Evolutionary conservation across 2,329 filamentous ascomycete genomes (phyloP).

Genomic region (Pezicula carpinea): DNA sequence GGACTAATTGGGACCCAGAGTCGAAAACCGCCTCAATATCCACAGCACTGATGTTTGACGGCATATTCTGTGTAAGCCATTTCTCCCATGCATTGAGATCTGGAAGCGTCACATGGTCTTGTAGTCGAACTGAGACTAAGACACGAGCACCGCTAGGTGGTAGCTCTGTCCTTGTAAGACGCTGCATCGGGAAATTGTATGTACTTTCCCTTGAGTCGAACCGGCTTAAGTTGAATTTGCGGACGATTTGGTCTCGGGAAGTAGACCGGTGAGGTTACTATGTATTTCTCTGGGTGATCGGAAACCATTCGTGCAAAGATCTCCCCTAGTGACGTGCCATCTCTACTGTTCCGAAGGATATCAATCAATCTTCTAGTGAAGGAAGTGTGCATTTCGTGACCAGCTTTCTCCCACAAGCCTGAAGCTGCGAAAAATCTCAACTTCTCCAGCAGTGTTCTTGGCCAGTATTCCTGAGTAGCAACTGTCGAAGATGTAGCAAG

Average conservation of each 20-base stretch:
- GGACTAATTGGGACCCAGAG: neutral
- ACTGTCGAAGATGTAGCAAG: neutral
- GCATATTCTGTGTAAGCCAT: neutral
- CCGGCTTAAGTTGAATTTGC: neutral
- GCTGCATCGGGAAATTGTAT: neutral
- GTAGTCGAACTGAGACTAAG: neutral
- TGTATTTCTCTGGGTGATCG: neutral
- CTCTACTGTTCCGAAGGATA: neutral
- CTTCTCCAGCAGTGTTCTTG: neutral
- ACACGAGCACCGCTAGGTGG: neutral
- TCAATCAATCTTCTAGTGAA: neutral
- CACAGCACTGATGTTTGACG: neutral
- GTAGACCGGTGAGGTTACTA: neutral
- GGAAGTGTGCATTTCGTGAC: neutral
- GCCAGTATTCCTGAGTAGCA: neutral
- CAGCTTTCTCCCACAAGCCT: neutral
- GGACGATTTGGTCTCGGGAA: neutral
- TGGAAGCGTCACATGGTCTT: neutral
- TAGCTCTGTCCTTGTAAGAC: neutral
- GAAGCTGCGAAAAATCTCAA: neutral
- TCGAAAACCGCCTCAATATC: neutral
- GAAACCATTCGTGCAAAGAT: neutral
- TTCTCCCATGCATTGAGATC: neutral
- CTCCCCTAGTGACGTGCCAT: neutral
- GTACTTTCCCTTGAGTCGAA: neutral